Evolutionary conservation across 1,284 basidiomycete species (phyloP), one percentile per base, ranked within the genome.

Genomic region (Leccinum pseudoinsigne): DNA sequence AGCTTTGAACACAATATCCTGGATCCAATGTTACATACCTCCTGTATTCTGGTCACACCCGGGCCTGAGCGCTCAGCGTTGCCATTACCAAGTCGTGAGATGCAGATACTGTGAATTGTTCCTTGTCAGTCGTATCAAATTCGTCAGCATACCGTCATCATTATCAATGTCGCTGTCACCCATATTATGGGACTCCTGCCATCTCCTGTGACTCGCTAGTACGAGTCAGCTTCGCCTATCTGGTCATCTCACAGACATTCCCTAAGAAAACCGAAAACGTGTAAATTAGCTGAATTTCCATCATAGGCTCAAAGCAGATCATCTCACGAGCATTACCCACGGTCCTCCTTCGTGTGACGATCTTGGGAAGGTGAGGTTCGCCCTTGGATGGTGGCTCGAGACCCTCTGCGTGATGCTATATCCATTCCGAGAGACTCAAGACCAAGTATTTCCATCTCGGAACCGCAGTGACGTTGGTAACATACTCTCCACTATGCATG

Each of bases 251-350:
- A 23, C 23, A 26, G 14, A n/a, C 14, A 10, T 42, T 45, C n/a
- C 34, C 12, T 9, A 26, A 28, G 11, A n/a, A 10, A n/a, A 18
- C 23, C 6, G 16, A 8, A n/a, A 9, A 21, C 8, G 14, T 28
- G 34, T 38, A 21, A 58, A 31, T 59, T 31, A 11, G 10, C 31
- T 58, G 14, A 34, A n/a, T 16, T 1, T 1, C 26, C 8, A 7
- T 58, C 57, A 59, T 11, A 34, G 31, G 31, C 31, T 34, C 31
- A 11, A 36, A 18, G 31, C 12, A n/a, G 14, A 21, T 36, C 21
- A 59, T 59, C 57, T 28, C 57, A 60, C 57, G 57, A 60, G n/a
- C 16, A 38, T 14, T n/a, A 21, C 58, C 58, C 34, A 38, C 58
- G 57, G 7, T 21, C 36, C 36, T 10, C n/a, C 23, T 5, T 14